Percentiles rank a stretch among this genome's conserved stretches.
These are phyloP conservation scores for Cordyceps fumosorosea DNA, from an alignment of 2,329 filamentous ascomycete species.

Conservation along the genomic window DNA sequence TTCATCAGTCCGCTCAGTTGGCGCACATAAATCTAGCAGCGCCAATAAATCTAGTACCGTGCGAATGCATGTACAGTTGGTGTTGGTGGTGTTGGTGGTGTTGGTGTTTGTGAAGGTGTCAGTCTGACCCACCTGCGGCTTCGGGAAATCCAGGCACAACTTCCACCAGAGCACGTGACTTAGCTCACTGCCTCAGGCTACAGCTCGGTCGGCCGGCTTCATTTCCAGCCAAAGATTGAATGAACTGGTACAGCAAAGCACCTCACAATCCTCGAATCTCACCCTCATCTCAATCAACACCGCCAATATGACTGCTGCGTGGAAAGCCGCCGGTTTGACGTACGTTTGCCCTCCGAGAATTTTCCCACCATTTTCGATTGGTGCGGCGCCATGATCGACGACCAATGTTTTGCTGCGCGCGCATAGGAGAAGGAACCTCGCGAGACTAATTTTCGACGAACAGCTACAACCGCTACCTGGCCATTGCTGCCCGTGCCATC, in stretches of 20 bases:
- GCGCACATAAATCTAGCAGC: too few relatives aligned
- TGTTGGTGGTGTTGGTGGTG: too few relatives aligned
- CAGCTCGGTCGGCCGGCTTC: constrained; percentile 21
- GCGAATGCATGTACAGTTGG: too few relatives aligned
- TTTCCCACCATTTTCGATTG: constrained; percentile 11
- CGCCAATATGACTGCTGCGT: constrained; percentile 88
- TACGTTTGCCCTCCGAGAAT: constrained; percentile 45
- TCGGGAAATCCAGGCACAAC: constrained; percentile 3
- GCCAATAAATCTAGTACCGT: too few relatives aligned
- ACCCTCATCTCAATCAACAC: constrained; percentile 25
- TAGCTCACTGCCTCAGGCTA: constrained; percentile 25
- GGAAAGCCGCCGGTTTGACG: constrained; percentile 97
- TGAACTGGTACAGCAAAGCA: constrained; percentile 22
- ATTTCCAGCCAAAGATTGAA: constrained; percentile 30
- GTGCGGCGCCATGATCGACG: constrained; percentile 1
- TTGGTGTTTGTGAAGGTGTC: neutral
- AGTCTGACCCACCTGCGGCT: neutral
- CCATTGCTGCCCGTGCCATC: constrained; percentile 88
- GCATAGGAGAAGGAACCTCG: constrained; percentile 11
- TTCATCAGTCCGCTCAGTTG: too few relatives aligned
- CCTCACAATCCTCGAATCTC: constrained; percentile 23
- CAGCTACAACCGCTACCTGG: constrained; percentile 99
- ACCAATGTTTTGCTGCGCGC: constrained; percentile 20
- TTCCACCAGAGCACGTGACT: constrained; percentile 17
- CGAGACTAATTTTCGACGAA: constrained; percentile 30